A percentile compares a stretch with the other conserved stretches of the same genome.
Conservation (phyloP, 1,139 yeast genomes). For the Debaryomycetaceae sp. region DNA sequence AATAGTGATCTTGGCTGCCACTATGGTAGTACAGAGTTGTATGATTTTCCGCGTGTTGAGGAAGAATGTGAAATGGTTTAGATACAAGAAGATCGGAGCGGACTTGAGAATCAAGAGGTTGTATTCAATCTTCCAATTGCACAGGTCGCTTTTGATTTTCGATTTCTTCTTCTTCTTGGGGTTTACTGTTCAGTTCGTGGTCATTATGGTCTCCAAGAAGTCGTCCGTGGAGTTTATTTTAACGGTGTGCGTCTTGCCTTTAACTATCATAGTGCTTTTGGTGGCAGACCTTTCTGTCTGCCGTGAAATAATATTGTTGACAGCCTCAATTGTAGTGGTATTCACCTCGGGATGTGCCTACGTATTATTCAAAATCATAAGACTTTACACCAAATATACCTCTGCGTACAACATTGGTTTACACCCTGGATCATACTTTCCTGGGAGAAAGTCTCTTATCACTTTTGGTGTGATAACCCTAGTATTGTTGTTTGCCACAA, state of each 20-base stretch:
- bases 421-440: slow-evolving; percentile 36
- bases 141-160: slow-evolving; percentile 41
- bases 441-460: slow-evolving; percentile 48
- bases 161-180: slow-evolving; percentile 52
- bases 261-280: slow-evolving; percentile 39
- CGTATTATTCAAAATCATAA: slow-evolving; percentile 47
- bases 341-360: slow-evolving; percentile 47
- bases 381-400: slow-evolving; percentile 46
- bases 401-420: slow-evolving; percentile 20
- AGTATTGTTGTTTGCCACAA: slow-evolving; percentile 35
- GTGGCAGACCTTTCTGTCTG: slow-evolving; percentile 39
- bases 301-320: slow-evolving; percentile 31
- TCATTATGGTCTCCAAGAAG: slow-evolving; percentile 41
- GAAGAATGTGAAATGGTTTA: slow-evolving; percentile 46
- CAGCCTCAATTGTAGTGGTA: slow-evolving; percentile 26
- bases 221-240: slow-evolving; percentile 47
- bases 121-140: slow-evolving; percentile 41
- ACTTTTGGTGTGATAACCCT: slow-evolving; percentile 48
- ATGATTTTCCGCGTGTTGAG: slow-evolving; percentile 35
- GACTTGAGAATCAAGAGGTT: slow-evolving; percentile 39
- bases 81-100: slow-evolving; percentile 52
- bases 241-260: slow-evolving; percentile 48
- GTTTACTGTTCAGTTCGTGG: slow-evolving; percentile 52
- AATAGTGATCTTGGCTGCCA: slow-evolving; percentile 42
- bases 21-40: slow-evolving; percentile 29